A percentile compares a stretch with the other conserved stretches of the same genome.
These are phyloP conservation scores for Saposhnikovia divaricata DNA, from an alignment of 129 eudicot genomes.

Conservation along the genomic window DNA sequence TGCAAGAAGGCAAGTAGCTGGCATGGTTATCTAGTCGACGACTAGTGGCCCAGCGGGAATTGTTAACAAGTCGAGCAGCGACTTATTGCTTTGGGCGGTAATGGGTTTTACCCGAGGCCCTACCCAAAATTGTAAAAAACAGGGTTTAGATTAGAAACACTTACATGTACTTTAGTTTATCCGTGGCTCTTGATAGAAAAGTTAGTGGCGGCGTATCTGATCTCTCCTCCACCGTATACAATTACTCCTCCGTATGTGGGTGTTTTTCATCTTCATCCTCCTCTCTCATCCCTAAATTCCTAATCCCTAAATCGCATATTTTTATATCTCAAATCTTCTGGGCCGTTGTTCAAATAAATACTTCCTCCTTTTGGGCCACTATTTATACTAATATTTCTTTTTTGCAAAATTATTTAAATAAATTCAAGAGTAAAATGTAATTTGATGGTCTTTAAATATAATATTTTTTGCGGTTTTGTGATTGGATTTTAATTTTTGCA, in stretches of 20 bases:
- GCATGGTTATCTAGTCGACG: background rate
- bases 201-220: background rate
- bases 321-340: background rate
- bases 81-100: too few relatives aligned
- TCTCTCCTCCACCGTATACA: too few relatives aligned
- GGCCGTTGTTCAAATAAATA: background rate
- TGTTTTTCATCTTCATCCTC: background rate
- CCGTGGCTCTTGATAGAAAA: background rate
- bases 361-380: background rate
- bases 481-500: too few relatives aligned
- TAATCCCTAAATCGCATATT: background rate
- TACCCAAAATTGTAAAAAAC: too few relatives aligned
- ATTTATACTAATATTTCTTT: background rate
- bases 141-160: too few relatives aligned
- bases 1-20: background rate
- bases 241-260: background rate
- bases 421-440: background rate
- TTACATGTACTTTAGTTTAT: too few relatives aligned
- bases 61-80: background rate
- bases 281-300: background rate
- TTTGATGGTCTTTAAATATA: too few relatives aligned
- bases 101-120: too few relatives aligned
- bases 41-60: background rate
- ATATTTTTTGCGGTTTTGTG: too few relatives aligned
- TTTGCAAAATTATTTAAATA: background rate